These are phyloP conservation scores for Suillus americanus DNA, from an alignment of 768 basidiomycete genomes.

Conservation along the genomic window DNA sequence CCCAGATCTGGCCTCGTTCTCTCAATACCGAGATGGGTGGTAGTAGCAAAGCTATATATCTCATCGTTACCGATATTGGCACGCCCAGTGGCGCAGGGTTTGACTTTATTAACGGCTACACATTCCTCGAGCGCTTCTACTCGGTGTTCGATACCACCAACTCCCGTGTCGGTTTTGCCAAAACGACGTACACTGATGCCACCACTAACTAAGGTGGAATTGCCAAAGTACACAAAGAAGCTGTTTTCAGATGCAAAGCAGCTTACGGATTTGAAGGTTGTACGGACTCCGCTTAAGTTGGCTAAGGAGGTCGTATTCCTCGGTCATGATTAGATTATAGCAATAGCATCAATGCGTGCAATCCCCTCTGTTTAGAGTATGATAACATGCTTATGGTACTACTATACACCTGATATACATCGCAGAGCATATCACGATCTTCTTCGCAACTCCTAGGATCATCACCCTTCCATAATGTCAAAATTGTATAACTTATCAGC, in stretches of 20 bases:
- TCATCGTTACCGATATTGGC: constrained; percentile 39
- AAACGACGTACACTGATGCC: constrained; percentile 28
- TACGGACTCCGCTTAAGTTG: not conserved
- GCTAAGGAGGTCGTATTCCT: not conserved
- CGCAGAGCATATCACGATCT: not conserved
- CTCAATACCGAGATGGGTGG: constrained; percentile 48
- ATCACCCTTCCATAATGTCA: no score
- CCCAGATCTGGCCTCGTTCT: constrained; percentile 41
- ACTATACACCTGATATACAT: not conserved
- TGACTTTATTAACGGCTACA: constrained; percentile 55
- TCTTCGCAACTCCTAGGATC: not conserved
- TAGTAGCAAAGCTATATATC: constrained; percentile 34
- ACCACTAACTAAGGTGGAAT: constrained; percentile 26
- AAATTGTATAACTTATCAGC: not conserved
- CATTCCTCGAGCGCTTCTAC: constrained; percentile 65
- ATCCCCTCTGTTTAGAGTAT: not conserved
- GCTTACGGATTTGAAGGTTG: not conserved
- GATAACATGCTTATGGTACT: not conserved
- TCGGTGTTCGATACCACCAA: constrained; percentile 62
- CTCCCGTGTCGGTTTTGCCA: constrained; percentile 35
- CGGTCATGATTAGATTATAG: not conserved
- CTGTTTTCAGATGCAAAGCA: not conserved
- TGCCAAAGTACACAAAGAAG: not conserved
- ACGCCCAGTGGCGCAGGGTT: constrained; percentile 42
- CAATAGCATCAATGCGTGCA: not conserved